Base-by-base conservation (phyloP, 1,284 basidiomycete species). In the Porogramme epimiltina region DNA sequence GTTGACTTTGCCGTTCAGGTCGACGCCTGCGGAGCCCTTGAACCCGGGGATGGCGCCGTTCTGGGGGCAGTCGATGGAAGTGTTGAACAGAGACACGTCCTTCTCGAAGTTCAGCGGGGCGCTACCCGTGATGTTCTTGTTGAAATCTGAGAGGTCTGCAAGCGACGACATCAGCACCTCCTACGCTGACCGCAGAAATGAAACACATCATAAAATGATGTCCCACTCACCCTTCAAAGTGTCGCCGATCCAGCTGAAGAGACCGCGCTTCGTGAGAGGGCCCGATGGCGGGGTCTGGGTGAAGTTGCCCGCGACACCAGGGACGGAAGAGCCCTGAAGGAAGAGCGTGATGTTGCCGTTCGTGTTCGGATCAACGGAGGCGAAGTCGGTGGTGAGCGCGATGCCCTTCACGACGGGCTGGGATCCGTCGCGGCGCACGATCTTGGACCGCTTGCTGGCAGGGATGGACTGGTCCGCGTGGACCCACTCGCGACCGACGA, bases 381-480 rank as follows among this genome's bases (percentile, higher is more conserved):
- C 60, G 52, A 77, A 81, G 46, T 76, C 63, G 1, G 73, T 77
- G 55, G 77, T 73, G 8, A 84, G 58, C 4, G 63, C 48, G 4
- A 81, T 66, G 1, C 70, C 74, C 47, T 73, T 70, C 20, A 82
- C 79, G 8, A 49, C 44, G 9, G 72, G 70, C 10, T 64, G 52
- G 1, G 54, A 53, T 4, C 67, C 71, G 57, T 71, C 70, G 16
- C 72, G 66, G 38, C 70, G 68, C n/a, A 59, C 58, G 20, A 79
- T 53, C 23, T 66, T 62, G 2, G 56, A 45, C 2, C 65, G 63
- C 26, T 76, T 51, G 34, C 47, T 44, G 0, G 58, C 44, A 0
- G 79, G 78, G 19, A 81, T 64, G 3, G 71, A 68, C 59, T 81
- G 80, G 56, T 72, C 56, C 24, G 68, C 59, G 6, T 75, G 65